Base-by-base conservation (phyloP, 208 protist species). In the Acanthamoeba sp. region DNA sequence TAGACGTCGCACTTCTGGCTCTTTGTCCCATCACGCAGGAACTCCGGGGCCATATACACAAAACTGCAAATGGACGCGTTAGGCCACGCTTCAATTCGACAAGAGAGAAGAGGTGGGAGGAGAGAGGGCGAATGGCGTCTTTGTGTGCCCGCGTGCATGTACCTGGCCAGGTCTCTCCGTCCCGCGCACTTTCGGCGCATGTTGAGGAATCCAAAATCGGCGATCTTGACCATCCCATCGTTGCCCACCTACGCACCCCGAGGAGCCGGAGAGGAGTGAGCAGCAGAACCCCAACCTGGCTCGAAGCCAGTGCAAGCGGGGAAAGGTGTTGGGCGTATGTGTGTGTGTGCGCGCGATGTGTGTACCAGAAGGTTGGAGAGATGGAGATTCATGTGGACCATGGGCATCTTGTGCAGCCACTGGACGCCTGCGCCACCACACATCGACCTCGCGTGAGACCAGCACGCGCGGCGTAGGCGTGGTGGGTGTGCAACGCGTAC, bases 1-100 rank as follows among this genome's bases (percentile, higher is more conserved):
- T 87, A 87, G 10, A 87, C 78, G 42, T 87, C 78, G 78, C 78
- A 87, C 78, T 87, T 87, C 78, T 87, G 38, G 38, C 42, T 59
- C 42, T 57, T 48, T 9, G 38, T 87, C 12, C 66, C 66, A 20
- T 76, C n/a, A 6, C 29, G 66, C 27, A 87, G 78, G 24, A 59
- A 87, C 32, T 87, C 78, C 16, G 78, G 78, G 24, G 78, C 78
- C 78, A 87, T 87, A 34, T 57, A 76, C 66, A 76, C 66, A 76
- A 76, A 76, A 42, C 66, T 76, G 66, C 0, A 52, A n/a, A n/a
- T n/a, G n/a, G n/a, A n/a, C n/a, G n/a, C n/a, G n/a, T n/a, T n/a
- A n/a, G n/a, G n/a, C n/a, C n/a, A n/a, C n/a, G n/a, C n/a, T n/a
- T n/a, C n/a, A n/a, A n/a, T 52, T 10, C 45, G 18, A 52, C 45